A percentile compares a stretch with the other conserved stretches of the same genome.
These are phyloP conservation scores for Bacterosira constricta DNA, from an alignment of 108 stramenopile genomes.

Conservation along the genomic window DNA sequence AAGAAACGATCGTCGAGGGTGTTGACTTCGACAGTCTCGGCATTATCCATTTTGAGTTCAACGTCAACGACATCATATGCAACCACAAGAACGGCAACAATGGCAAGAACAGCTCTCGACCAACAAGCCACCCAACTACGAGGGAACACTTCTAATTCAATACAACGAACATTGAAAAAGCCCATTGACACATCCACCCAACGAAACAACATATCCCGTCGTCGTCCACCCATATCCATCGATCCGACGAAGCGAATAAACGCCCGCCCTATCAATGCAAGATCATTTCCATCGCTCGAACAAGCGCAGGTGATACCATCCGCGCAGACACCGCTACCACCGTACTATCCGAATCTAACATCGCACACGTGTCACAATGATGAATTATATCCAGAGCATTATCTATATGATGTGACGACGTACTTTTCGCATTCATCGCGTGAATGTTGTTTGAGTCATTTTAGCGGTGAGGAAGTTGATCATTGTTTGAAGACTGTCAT, in stretches of 20 bases:
- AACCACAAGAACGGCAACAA: neutral
- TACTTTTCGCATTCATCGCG: slow-evolving; percentile 34
- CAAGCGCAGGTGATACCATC: neutral
- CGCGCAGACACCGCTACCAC: neutral
- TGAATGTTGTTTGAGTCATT: slow-evolving; percentile 36
- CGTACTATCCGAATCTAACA: slow-evolving; percentile 33
- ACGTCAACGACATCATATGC: slow-evolving; percentile 34
- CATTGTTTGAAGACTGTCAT: slow-evolving; percentile 1
- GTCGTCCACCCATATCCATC: neutral
- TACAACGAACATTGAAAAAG: neutral
- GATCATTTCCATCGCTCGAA: too few species aligned
- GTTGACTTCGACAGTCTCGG: neutral
- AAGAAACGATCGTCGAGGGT: neutral
- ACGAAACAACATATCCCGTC: neutral
- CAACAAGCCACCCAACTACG: neutral
- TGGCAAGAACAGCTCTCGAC: too few species aligned
- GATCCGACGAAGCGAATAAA: neutral
- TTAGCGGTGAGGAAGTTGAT: slow-evolving; percentile 13
- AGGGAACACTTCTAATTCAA: neutral
- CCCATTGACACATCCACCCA: neutral
- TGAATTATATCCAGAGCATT: slow-evolving; percentile 31
- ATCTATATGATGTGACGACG: slow-evolving; percentile 33
- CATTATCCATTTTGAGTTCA: slow-evolving; percentile 1
- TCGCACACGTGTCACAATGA: slow-evolving; percentile 33
- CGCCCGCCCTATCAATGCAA: too few species aligned